Evolutionary conservation across 2,329 filamentous ascomycete genomes (phyloP), one percentile per base, ranked within the genome.

Genomic region (Neoarthrinium moseri): DNA sequence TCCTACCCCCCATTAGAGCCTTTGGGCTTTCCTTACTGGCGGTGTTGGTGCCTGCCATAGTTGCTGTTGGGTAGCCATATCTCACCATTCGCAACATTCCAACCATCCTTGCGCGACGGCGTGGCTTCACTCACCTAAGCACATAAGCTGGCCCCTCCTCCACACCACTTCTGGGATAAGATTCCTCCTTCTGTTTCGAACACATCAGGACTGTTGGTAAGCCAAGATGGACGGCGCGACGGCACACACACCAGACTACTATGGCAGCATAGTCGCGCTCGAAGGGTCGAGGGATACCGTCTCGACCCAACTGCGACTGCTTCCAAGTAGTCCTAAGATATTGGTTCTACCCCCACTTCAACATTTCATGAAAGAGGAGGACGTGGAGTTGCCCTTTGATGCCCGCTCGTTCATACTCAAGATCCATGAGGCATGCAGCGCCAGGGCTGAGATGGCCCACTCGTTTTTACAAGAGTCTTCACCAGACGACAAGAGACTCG

Each of bases 281-380:
- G 82, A 85, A 56, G 82, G 82, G 5, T 70, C 78, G 24, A 55
- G 63, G 20, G 74, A 82, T 36, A 65, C 70, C 23, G 69, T 85
- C 23, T 73, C 76, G 20, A 83, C 78, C 4, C 82, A 86, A 54
- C 64, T 85, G 30, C 74, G 74, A 37, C 70, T 85, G 3, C 71
- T 86, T 10, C 82, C 82, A 7, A 72, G 70, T 4, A 84, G 80
- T 2, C 64, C 75, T 1, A 76, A 83, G 46, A 74, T 85, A 29
- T 61, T 84, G 20, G 70, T 83, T 27, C 65, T 86, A 2, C 80
- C 81, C 0, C 62, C 64, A 24, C 51, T 81, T n/a, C 63, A 74
- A 47, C 65, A 68, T 26, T 81, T 80, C 50, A 50, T 77, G 21
- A 56, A 63, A 15, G 53, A 54, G 5, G 57, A 67, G 11, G 49